Base-by-base conservation (phyloP, 306 rosid genomes). In the Vachellia collinsii region DNA sequence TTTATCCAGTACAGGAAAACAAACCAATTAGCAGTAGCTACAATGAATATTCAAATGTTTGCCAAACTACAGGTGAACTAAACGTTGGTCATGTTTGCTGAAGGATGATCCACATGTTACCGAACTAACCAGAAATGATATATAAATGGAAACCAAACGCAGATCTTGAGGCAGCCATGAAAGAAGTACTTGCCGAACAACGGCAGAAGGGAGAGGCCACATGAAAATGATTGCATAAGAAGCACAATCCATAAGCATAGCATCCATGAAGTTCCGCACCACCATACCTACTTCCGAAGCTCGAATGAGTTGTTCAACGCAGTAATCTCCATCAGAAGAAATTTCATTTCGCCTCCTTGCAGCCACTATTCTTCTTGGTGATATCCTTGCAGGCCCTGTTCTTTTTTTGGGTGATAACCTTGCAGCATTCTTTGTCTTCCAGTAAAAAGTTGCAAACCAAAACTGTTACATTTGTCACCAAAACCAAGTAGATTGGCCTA, bases 241-340 rank as follows among this genome's bases (percentile, higher is more conserved):
- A 77, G 93, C 88, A 80, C 85, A 90, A 83, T 89, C 97, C 83
- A 91, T 93, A 86, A 93, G 87, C 50, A 93, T 44, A 14, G 99
- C 94, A 87, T 90, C 90, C 79, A 86, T 63, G 59, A 82, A 87
- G 69, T 79, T 93, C 82, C 75, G 80, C 71, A 85, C 22, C 86
- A 90, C 72, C 72, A 89, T 16, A 4, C 88, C 90, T 23, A 80
- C 44, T 80, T 89, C 94, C 77, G 91, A 74, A 70, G 78, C 68
- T 59, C 41, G 85, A 3, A 92, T 89, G 54, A 91, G 83, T n/a
- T 79, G 88, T 4, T 67, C 63, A 20, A 76, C 75, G 88, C 81
- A 91, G 36, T 83, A 85, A 70, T 76, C 74, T 56, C 85, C 87
- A 4, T 72, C 85, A 17, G 79, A 42, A 23, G 80, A 47, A 44